Base-by-base conservation (phyloP, 2,329 filamentous ascomycete genomes). In the Fusarium robinianum region DNA sequence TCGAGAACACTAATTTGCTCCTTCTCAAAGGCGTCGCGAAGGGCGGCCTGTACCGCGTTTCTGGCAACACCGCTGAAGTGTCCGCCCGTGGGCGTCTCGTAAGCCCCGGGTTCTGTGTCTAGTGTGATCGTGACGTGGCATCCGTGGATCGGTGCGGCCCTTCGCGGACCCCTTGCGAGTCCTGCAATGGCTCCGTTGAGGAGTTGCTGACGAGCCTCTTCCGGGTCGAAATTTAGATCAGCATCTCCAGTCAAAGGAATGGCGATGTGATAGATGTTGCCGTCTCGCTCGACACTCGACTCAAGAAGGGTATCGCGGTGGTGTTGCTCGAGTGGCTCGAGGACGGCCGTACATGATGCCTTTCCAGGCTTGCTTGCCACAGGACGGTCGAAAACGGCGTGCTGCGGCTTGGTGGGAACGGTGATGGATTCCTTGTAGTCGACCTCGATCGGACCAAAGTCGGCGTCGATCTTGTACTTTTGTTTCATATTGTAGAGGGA, bases 371-470 rank as follows among this genome's bases (percentile, higher is more conserved):
- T 92, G 30, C 90, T 88, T 6, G 87, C 88, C 14, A 96, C 81
- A 5, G 87, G 82, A 29, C 84, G 85, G 58, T 96, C 90, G 61
- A 90, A 90, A 5, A 83, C 72, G 38, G 80, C 78, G 16, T 78
- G 80, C 24, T 84, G 77, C 0, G 79, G 70, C 0, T 66, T 64
- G 1, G 84, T 85, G 0, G 76, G 60, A 3, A 73, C 72, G 0
- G 83, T 80, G 8, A 94, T 73, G 33, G 84, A 86, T 70, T 99
- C 94, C 41, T 95, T 86, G 69, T 97, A 99, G 56, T 95, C 90
- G 48, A 99, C 96, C 60, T 96, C 88, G 51, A 99, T 95, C 39
- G 84, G 85, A 9, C 92, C 91, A 74, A 96, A 96, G 72, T 84
- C 51, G 76, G 90, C 78, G 82, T 96, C 67, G 75, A 78, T 90